Evolutionary conservation across 441 rosid genomes (phyloP), one percentile per base, ranked within the genome.

Genomic region (Jatropha podagrica): DNA sequence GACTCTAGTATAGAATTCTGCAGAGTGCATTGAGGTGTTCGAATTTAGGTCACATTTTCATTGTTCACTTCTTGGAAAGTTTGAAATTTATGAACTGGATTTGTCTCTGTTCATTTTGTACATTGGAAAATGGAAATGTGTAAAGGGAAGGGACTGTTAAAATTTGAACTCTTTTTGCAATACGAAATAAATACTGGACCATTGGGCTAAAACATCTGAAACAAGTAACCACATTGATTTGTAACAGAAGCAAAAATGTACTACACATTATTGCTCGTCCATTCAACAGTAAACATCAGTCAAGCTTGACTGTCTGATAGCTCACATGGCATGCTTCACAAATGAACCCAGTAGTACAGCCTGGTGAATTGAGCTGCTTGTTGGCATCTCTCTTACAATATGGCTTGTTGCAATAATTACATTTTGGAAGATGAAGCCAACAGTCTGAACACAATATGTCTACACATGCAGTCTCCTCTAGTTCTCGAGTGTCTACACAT

Each of bases 371-470:
- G 44, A 73, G 41, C 74, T 42, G 83, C 41, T 46, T 71, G 74
- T 67, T 26, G 2, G 44, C 23, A 54, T 95, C 94, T n/a, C 4
- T 81, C 52, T 78, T 77, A 70, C 99, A 93, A 40, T 90, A 91
- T 0, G 97, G 94, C 79, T 80, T 85, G 77, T 93, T 92, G 68
- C 99, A 93, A 59, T 83, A 81, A 61, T 77, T 80, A 63, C 99
- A 96, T 78, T 93, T 93, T 0, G 94, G 89, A 56, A 93, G 90
- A 65, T 18, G 81, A 76, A 91, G 84, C 98, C 99, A 96, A 72
- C 98, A 93, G 7, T 75, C 76, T 59, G 80, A 82, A 78, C 98
- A 93, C 75, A 92, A 44, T 7, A 77, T 58, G 27, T 89, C 95
- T 0, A 58, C 62, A 38, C 98, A 93, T 9, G 82, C 84, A 38